A percentile compares a stretch with the other conserved stretches of the same genome.
Evolutionary conservation across 139 green algal species (phyloP).

Genomic region (Raphidocelis subcapitata): DNA sequence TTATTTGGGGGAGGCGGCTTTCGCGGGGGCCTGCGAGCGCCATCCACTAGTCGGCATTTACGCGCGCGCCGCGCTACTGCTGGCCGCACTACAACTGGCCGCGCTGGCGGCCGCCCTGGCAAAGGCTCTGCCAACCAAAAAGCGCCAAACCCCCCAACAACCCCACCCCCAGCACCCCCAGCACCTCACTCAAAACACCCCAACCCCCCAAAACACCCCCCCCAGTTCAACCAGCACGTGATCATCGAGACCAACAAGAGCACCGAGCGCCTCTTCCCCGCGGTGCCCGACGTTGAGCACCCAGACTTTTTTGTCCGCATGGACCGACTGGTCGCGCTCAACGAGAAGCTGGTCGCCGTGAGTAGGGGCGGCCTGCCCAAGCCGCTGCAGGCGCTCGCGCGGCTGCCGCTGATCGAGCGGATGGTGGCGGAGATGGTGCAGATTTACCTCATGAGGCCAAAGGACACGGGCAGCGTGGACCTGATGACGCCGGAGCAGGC

Average conservation of each 20-base stretch:
- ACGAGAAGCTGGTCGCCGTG: conserved; percentile 78
- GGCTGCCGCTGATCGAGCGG: conserved; percentile 70
- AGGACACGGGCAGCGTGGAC: conserved; percentile 74
- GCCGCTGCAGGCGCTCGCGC: conserved; percentile 73
- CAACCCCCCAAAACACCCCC: too few relatives aligned
- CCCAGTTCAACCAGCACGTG: conserved; percentile 91
- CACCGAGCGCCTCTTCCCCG: conserved; percentile 90
- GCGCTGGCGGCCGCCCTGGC: too few relatives aligned
- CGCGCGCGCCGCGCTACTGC: too few relatives aligned
- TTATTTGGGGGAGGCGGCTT: too few relatives aligned
- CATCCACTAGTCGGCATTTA: too few relatives aligned
- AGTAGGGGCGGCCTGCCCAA: conserved; percentile 52
- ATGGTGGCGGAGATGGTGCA: conserved; percentile 71
- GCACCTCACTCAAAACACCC: too few relatives aligned
- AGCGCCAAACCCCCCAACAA: too few relatives aligned
- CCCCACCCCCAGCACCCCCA: too few relatives aligned
- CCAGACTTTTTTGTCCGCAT: conserved; percentile 81
- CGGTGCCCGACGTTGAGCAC: conserved; percentile 82
- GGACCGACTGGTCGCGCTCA: conserved; percentile 77
- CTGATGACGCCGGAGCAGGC: conserved; percentile 7
- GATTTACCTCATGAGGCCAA: conserved; percentile 80
- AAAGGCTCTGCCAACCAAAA: too few relatives aligned
- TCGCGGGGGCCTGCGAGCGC: too few relatives aligned
- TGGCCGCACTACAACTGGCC: too few relatives aligned
- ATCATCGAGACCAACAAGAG: conserved; percentile 97